Base-by-base conservation (phyloP, 164 flowering plant genomes). In the Malania oleifera region DNA sequence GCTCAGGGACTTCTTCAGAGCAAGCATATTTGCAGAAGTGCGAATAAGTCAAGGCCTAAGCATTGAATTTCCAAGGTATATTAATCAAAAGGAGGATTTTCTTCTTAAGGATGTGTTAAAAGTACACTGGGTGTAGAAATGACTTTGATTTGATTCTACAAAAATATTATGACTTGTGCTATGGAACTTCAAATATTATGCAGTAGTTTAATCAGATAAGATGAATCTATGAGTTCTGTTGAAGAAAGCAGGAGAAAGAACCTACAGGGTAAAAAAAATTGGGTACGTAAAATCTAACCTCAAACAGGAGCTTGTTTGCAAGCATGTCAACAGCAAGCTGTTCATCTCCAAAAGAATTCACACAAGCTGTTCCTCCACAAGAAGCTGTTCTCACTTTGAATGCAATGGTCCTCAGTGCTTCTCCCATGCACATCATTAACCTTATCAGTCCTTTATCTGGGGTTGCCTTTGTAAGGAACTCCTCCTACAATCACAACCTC, bases 291-390 rank as follows among this genome's bases (percentile, higher is more conserved):
- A 64, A 29, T 54, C 47, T 53, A 19, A 89, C 97, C 86, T 93
- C 99, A 24, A 90, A 93, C 9, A 88, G 89, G 58, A 90, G 89
- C 67, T 93, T 80, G 74, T 90, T 54, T 11, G 97, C 99, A 38
- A 93, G 88, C 92, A 93, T 68, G 71, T 93, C 99, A 13, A 90
- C 96, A 22, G 99, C 99, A 23, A 93, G 96, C 54, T 93, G 99
- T 65, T 93, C 98, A 64, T 93, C 98, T 27, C 98, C 98, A 68
- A 93, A 93, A 3, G 95, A 75, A 65, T 93, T 93, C 4, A 93
- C 88, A 63, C 98, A 93, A 17, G 89, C 89, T 0, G 98, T 89
- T 65, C 95, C 98, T 28, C 95, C 98, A 73, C 98, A 89, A 62
- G 98, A 92, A 61, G 98, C 98, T 44, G 98, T 93, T 59, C 82